Base-by-base conservation (phyloP, 2,329 filamentous ascomycete species). In the Nemania bipapillata region DNA sequence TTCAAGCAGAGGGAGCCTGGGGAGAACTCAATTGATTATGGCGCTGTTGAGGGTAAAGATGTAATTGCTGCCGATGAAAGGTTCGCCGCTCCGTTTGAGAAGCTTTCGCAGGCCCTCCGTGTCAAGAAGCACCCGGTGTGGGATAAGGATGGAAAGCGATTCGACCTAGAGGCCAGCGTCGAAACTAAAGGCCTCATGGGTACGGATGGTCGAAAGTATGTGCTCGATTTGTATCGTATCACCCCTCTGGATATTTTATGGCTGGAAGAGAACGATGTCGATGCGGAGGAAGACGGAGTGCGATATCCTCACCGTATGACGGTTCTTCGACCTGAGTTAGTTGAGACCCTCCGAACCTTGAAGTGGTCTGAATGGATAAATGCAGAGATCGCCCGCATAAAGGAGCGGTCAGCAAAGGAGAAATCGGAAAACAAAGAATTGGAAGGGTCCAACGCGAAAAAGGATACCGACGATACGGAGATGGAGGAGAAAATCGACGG, bases 21-120 rank as follows among this genome's bases (percentile, higher is more conserved):
- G 60, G 96, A 99, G 87, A 96, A 97, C 81, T 96, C 98, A 81
- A 98, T 99, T 74, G 96, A 99, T 80, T 99, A 99, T 77, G 96
- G 96, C 78, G 96, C 95, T 73, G 96, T 98, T 35, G 96, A 99
- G 79, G 96, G 96, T 73, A 97, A 97, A 82, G 96, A 99, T 73
- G 88, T 97, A 28, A 93, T 99, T 59, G 94, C 96, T 0, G 92
- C 93, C 12, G 93, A 98, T 77, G 91, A 96, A 78, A 89, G 90
- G 22, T 99, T 99, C 76, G 89, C 89, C 0, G 84, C 91, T 30
- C 87, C 93, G 9, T 99, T 99, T 76, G 90, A 93, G 78, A 94
- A 96, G 83, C 87, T 99, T 35, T 97, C 95, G 50, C 94, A 95
- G 81, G 89, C 93, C 2, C 87, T 98, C 76, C 92, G 91, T 74